Evolutionary conservation across 768 basidiomycete genomes (phyloP).

Genomic region (Melanogaster broomeanus): DNA sequence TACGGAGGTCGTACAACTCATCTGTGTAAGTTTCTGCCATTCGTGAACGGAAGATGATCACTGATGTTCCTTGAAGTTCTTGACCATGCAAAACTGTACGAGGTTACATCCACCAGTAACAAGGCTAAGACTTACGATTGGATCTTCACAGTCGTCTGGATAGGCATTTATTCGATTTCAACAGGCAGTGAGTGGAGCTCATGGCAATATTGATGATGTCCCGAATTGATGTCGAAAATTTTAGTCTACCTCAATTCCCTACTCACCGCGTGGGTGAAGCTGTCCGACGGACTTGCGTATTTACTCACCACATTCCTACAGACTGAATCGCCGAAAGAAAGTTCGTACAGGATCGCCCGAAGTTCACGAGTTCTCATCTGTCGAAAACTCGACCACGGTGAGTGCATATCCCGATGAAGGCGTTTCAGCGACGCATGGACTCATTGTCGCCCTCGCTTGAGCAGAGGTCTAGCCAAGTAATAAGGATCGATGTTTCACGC

Average conservation of each 20-base stretch:
- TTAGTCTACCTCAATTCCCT: background rate
- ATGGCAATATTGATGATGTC: background rate
- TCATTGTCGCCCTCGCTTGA: background rate
- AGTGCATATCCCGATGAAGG: background rate
- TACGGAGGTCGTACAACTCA: background rate
- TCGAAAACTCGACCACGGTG: no score
- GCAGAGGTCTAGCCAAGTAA: background rate
- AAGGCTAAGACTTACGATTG: background rate
- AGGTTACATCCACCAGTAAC: background rate
- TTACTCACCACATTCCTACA: background rate
- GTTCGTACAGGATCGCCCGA: background rate
- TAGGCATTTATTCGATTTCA: background rate
- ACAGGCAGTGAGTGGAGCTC: background rate
- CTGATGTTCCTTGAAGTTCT: background rate
- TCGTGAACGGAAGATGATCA: background rate
- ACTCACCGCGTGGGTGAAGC: background rate
- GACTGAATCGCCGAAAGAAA: background rate
- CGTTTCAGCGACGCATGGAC: background rate
- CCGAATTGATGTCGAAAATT: background rate
- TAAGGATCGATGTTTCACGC: background rate
- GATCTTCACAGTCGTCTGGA: background rate
- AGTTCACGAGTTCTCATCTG: background rate
- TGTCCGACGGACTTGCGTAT: background rate
- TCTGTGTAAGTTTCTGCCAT: background rate
- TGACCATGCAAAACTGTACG: slow-evolving; percentile 3